Evolutionary conservation across 2,329 filamentous ascomycete genomes (phyloP), one percentile per base, ranked within the genome.

Genomic region (Ascochyta fabae): DNA sequence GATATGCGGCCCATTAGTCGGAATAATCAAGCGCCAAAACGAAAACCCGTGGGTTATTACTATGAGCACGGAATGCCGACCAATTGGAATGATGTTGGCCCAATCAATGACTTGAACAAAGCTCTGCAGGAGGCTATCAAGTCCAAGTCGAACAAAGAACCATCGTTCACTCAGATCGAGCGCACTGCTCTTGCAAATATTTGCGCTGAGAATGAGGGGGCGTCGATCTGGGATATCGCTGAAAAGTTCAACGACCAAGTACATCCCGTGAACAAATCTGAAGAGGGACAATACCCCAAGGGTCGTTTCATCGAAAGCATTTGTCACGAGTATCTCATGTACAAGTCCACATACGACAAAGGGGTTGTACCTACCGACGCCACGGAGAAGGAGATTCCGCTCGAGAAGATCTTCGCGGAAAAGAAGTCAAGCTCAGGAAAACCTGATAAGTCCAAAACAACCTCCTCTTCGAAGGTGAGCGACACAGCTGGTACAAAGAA

Each of bases 291-390:
- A 3, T 54, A 54, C 16, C 51, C 59, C 2, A 36, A 9, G 7
- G 68, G 67, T 8, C 65, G 68, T 4, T 71, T 68, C 1, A 65
- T 67, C 0, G 70, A 73, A 58, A 67, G 64, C 46, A 61, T 71
- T 3, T 50, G 65, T 1, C 36, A 64, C 27, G 66, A 73, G 43
- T 72, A 72, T 47, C 52, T 61, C 10, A 54, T 48, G 0, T 65
- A 62, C 53, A 68, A 70, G 58, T 39, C 58, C 0, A 8, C 40
- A 0, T 73, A 72, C 48, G 61, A 71, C 9, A 15, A 34, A 1
- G 68, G 68, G 1, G 22, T 59, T 23, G 57, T 24, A 4, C 65
- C 64, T 6, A 39, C 24, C 4, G 34, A 29, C 8, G 13, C 10
- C 13, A 23, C 50, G 2, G 7, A 38, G 6, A 48, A 33, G 26